Evolutionary conservation across 2,329 filamentous ascomycete species (phyloP).

Genomic region (Colletotrichum incanum): DNA sequence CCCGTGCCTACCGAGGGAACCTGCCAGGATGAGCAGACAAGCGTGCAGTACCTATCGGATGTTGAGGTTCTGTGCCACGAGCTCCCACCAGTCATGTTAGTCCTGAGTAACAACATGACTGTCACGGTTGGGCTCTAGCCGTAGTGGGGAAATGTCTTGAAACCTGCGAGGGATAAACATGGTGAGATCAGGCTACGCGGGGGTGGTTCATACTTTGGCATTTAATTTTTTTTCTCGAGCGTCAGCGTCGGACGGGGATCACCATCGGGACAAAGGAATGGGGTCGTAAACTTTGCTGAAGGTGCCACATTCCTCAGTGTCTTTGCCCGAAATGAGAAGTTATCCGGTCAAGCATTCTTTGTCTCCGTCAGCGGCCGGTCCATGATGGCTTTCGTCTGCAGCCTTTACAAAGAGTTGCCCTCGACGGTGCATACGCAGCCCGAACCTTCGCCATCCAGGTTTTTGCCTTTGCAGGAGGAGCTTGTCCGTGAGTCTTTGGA

Average conservation of each 20-base stretch:
- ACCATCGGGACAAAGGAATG: constrained; percentile 43
- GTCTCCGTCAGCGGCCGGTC: constrained; percentile 32
- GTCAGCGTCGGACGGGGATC: constrained; percentile 29
- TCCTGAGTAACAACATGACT: constrained; percentile 92
- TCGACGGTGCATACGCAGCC: constrained; percentile 39
- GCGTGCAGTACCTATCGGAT: constrained; percentile 82
- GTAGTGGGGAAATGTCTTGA: constrained; percentile 36
- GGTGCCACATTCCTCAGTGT: constrained; percentile 41
- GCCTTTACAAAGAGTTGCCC: constrained; percentile 41
- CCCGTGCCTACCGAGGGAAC: constrained; percentile 87
- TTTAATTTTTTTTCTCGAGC: constrained; percentile 16
- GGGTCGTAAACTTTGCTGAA: constrained; percentile 36
- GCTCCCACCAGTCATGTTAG: constrained; percentile 82
- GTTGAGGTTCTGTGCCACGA: constrained; percentile 84
- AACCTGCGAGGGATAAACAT: constrained; percentile 37
- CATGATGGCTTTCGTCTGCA: constrained; percentile 36
- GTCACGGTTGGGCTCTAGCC: constrained; percentile 81
- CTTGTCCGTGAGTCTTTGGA: constrained; percentile 14
- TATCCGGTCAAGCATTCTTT: constrained; percentile 39
- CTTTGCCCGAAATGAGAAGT: constrained; percentile 43
- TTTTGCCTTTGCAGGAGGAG: background rate
- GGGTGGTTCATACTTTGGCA: constrained; percentile 39
- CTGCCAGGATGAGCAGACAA: constrained; percentile 77
- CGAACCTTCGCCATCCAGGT: constrained; percentile 24
- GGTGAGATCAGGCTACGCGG: constrained; percentile 39